Conservation (phyloP, 2,329 filamentous ascomycete genomes). For the Epichloe aotearoae region DNA sequence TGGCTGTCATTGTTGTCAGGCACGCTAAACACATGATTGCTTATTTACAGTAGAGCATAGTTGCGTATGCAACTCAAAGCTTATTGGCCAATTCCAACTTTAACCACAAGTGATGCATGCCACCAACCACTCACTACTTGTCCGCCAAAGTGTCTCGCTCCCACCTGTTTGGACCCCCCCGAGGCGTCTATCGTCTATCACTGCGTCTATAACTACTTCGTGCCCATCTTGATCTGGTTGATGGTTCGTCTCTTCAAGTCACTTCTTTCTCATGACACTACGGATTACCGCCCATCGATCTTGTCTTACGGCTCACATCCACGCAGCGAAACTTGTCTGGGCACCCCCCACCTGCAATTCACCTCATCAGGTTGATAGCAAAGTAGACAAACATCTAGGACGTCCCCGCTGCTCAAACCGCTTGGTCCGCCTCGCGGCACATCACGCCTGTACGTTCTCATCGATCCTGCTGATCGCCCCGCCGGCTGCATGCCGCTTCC, state of each 20-base stretch:
- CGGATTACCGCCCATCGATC: no score
- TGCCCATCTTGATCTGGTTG: slow-evolving; percentile 7
- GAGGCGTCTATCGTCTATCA: background rate
- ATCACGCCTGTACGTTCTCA: slow-evolving; percentile 2
- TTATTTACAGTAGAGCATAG: no score
- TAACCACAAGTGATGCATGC: background rate
- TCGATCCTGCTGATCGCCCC: slow-evolving; percentile 1
- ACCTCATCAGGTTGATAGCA: background rate
- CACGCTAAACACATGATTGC: background rate
- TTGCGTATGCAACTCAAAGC: no score
- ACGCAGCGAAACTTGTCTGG: background rate
- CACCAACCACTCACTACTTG: background rate
- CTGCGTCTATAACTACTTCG: background rate
- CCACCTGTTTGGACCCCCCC: background rate
- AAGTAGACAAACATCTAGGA: background rate
- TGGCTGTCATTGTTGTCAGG: slow-evolving; percentile 1
- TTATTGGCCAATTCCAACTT: background rate
- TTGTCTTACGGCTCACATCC: background rate
- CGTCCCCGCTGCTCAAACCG: slow-evolving; percentile 1
- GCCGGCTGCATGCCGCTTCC: slow-evolving; percentile 1
- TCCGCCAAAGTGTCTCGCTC: background rate
- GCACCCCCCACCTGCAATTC: background rate
- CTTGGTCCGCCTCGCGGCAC: slow-evolving; percentile 5
- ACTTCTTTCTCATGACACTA: no score
- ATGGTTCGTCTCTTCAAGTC: slow-evolving; percentile 4